phyloP scores from a whole-genome alignment of 2,329 filamentous ascomycete genomes.

The Fusarium multiceps region DNA sequence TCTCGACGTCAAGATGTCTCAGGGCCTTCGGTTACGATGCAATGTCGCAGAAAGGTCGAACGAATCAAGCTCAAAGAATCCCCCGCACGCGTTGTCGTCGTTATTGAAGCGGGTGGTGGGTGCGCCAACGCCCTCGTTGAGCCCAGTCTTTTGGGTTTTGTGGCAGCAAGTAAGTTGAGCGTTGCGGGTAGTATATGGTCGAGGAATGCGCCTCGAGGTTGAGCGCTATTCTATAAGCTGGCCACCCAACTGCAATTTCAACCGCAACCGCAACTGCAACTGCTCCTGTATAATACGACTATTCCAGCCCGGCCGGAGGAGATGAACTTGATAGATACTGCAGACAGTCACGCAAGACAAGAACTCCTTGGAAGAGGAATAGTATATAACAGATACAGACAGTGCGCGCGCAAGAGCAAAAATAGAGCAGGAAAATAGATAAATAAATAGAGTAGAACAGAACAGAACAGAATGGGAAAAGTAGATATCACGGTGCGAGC shows the following conservation, averaged over 20 bases:
- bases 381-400: slow-evolving; percentile 11
- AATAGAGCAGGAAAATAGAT: neutral
- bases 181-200: slow-evolving; percentile 20
- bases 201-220: slow-evolving; percentile 14
- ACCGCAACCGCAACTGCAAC: neutral
- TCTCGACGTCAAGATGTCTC: slow-evolving; percentile 44
- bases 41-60: slow-evolving; percentile 33
- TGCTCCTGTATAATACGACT: slow-evolving; percentile 6
- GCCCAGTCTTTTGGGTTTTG: slow-evolving; percentile 25
- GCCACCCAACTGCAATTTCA: neutral
- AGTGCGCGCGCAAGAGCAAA: slow-evolving; percentile 3
- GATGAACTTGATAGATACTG: slow-evolving; percentile 27
- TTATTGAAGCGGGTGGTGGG: slow-evolving; percentile 21
- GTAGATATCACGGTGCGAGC: slow-evolving; percentile 31
- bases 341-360: slow-evolving; percentile 37
- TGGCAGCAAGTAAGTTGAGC: slow-evolving; percentile 12
- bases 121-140: slow-evolving; percentile 17
- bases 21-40: slow-evolving; percentile 36
- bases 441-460: neutral
- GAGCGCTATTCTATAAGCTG: neutral
- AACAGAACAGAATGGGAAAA: neutral
- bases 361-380: slow-evolving; percentile 7
- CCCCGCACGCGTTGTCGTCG: slow-evolving; percentile 38
- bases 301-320: slow-evolving; percentile 7
- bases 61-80: slow-evolving; percentile 26